Conservation (phyloP, 495 filamentous ascomycete species). For the Podospora appendiculata region DNA sequence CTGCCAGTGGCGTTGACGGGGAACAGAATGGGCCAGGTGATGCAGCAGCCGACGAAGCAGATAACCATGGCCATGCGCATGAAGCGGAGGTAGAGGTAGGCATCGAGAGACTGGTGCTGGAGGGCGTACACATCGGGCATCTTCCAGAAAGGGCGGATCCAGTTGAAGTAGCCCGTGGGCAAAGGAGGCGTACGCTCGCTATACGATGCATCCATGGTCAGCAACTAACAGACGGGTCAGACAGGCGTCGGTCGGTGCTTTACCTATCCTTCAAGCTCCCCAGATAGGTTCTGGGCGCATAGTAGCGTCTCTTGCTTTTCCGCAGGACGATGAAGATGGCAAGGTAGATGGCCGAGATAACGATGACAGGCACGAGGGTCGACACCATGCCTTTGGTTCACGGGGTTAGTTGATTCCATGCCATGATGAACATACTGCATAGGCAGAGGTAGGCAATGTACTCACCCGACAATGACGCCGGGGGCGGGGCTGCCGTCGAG, state of each 20-base stretch:
- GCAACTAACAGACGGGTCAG: not conserved
- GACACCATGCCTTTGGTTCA: constrained; percentile 45
- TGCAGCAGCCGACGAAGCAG: constrained; percentile 68
- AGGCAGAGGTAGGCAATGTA: not conserved
- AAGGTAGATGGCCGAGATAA: constrained; percentile 59
- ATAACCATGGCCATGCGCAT: constrained; percentile 64
- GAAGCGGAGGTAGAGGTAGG: constrained; percentile 81
- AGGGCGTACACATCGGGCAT: constrained; percentile 78
- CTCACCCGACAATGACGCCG: constrained; percentile 22
- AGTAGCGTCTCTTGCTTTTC: constrained; percentile 62
- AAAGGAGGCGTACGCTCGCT: constrained; percentile 63
- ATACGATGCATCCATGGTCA: constrained; percentile 7
- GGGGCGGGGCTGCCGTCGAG: not conserved
- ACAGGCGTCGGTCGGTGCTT: constrained; percentile 7
- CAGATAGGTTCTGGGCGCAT: constrained; percentile 84
- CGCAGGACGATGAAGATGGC: constrained; percentile 71
- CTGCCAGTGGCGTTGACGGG: constrained; percentile 82
- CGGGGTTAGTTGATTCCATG: not conserved
- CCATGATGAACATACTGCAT: not conserved
- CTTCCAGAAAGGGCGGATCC: constrained; percentile 68
- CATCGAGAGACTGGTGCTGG: constrained; percentile 83
- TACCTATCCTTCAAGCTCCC: constrained; percentile 61
- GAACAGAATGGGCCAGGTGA: constrained; percentile 82
- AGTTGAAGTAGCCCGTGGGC: constrained; percentile 64
- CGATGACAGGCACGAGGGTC: constrained; percentile 61